Percentiles rank a stretch among this genome's conserved stretches.
Conservation (phyloP, 2,329 filamentous ascomycete species). For the Penicillium polonicum region DNA sequence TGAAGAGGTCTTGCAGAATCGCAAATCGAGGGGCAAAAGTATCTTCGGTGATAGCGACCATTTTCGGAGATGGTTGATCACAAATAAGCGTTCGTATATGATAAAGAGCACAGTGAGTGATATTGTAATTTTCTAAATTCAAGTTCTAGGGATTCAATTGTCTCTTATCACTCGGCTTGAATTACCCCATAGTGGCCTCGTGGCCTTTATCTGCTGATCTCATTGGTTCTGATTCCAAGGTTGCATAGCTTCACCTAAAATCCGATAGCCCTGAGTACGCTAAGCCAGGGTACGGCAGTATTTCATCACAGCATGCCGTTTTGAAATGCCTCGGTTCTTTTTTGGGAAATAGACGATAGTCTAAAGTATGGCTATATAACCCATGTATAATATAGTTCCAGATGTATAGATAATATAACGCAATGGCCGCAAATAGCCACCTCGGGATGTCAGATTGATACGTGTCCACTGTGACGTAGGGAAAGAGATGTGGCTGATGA, state of each 20-base stretch:
- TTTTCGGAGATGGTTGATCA: neutral
- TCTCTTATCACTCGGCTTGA: neutral
- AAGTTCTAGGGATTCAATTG: neutral
- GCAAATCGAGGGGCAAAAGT: neutral
- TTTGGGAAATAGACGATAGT: neutral
- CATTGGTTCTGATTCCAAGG: neutral
- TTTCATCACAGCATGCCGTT: neutral
- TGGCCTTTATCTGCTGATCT: slow-evolving; percentile 5
- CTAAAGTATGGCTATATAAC: neutral
- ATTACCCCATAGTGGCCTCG: neutral
- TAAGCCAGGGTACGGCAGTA: neutral
- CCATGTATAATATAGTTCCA: no score
- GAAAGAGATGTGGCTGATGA: neutral
- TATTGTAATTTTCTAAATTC: neutral
- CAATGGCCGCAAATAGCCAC: neutral
- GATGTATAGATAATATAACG: neutral
- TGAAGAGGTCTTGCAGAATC: slow-evolving; percentile 1
- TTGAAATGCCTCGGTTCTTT: neutral
- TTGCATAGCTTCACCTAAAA: neutral
- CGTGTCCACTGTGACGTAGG: slow-evolving; percentile 23
- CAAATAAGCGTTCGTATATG: neutral
- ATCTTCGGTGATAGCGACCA: neutral
- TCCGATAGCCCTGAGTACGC: neutral
- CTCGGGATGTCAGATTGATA: neutral
- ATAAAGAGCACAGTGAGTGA: neutral